Percentiles rank a stretch among this genome's conserved stretches.
Conservation (phyloP, 2,329 filamentous ascomycete genomes). For the Colletotrichum incanum region DNA sequence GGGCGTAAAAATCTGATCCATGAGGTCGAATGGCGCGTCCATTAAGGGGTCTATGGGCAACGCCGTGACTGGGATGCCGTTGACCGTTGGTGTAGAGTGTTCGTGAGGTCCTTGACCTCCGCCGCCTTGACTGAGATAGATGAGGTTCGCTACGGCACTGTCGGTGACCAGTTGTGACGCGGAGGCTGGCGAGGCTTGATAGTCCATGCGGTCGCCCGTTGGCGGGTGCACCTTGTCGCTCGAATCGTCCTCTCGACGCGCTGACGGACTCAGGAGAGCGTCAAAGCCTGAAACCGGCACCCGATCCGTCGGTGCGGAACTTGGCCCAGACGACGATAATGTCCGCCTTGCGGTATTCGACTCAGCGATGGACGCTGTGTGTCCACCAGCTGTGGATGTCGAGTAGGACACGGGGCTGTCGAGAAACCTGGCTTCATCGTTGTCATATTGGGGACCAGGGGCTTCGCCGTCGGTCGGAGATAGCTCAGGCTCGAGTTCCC, state of each 20-base stretch:
- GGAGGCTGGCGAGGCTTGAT: slow-evolving; percentile 44
- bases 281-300: slow-evolving; percentile 4
- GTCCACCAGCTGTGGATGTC: slow-evolving; percentile 29
- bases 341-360: slow-evolving; percentile 21
- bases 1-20: slow-evolving; percentile 51
- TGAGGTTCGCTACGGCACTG: slow-evolving; percentile 54
- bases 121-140: slow-evolving; percentile 54
- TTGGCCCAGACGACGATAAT: slow-evolving; percentile 25
- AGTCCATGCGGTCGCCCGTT: slow-evolving; percentile 13
- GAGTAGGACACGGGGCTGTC: slow-evolving; percentile 34
- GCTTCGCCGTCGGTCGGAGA: neutral
- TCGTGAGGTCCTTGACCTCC: neutral
- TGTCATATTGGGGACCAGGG: neutral
- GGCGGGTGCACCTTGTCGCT: slow-evolving; percentile 22
- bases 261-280: slow-evolving; percentile 18
- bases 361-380: slow-evolving; percentile 14
- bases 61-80: slow-evolving; percentile 23
- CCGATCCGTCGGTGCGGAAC: slow-evolving; percentile 12
- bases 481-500: slow-evolving; percentile 15
- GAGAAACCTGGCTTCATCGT: slow-evolving; percentile 22
- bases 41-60: slow-evolving; percentile 37
- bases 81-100: slow-evolving; percentile 4
- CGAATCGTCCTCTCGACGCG: slow-evolving; percentile 20
- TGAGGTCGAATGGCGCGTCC: slow-evolving; percentile 40
- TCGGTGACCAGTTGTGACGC: slow-evolving; percentile 50